A percentile compares a stretch with the other conserved stretches of the same genome.
These are phyloP conservation scores for Yamadazyma spencermartinsiae DNA, from an alignment of 1,139 yeast genomes.

Conservation along the genomic window DNA sequence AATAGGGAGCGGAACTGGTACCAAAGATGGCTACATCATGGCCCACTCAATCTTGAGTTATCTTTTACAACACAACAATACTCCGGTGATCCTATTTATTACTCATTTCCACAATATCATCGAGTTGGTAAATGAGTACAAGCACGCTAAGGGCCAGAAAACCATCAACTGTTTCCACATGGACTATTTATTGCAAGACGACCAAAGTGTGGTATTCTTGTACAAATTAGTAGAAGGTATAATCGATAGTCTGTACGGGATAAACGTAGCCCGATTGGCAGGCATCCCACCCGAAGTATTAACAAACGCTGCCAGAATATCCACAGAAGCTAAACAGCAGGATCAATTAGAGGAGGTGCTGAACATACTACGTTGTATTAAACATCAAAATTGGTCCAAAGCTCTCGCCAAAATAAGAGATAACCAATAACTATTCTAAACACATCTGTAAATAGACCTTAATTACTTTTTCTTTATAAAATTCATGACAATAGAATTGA, in stretches of 20 bases:
- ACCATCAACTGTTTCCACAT: slow-evolving; percentile 66
- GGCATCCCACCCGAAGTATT: slow-evolving; percentile 55
- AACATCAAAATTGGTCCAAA: background rate
- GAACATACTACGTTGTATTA: background rate
- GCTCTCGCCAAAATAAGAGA: slow-evolving; percentile 4
- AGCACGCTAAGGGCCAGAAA: slow-evolving; percentile 5
- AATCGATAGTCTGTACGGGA: slow-evolving; percentile 69
- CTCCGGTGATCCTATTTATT: slow-evolving; percentile 71
- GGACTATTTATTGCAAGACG: slow-evolving; percentile 58
- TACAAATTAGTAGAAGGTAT: slow-evolving; percentile 62
- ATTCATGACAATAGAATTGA: slow-evolving; percentile 28
- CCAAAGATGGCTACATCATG: slow-evolving; percentile 84
- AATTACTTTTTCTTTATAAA: slow-evolving; percentile 18
- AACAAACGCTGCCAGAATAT: slow-evolving; percentile 45
- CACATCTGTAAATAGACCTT: background rate
- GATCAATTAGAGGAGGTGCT: slow-evolving; percentile 21
- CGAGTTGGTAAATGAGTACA: slow-evolving; percentile 43
- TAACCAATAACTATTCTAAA: background rate
- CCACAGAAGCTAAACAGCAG: slow-evolving; percentile 40
- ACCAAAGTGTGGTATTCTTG: slow-evolving; percentile 53
- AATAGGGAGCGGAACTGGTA: slow-evolving; percentile 85
- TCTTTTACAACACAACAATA: slow-evolving; percentile 43
- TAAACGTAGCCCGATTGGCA: slow-evolving; percentile 77
- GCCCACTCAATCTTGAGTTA: slow-evolving; percentile 77
- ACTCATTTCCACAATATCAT: slow-evolving; percentile 85